A percentile compares a stretch with the other conserved stretches of the same genome.
Evolutionary conservation across 371 early-diverging fungal species (phyloP).

Genomic region (Mucor sp.): DNA sequence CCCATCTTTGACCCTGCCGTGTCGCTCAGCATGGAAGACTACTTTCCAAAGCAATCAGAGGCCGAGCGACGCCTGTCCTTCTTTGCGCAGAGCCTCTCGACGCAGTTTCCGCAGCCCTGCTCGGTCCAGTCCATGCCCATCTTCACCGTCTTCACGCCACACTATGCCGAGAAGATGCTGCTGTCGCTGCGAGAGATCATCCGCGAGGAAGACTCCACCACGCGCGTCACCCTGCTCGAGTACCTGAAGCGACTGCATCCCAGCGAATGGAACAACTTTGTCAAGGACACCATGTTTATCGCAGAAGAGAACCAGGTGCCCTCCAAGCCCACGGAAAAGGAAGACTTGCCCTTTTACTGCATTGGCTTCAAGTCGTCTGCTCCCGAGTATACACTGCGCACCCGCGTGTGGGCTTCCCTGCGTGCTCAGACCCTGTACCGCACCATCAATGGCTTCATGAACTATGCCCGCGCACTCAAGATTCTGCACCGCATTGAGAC

Average conservation of each 20-base stretch:
- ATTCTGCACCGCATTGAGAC: conserved; percentile 83
- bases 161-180: conserved; percentile 88
- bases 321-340: conserved; percentile 51
- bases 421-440: conserved; percentile 89
- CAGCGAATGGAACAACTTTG: conserved; percentile 91
- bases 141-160: conserved; percentile 90
- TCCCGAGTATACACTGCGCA: conserved; percentile 83
- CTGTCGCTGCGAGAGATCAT: conserved; percentile 84
- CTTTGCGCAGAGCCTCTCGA: conserved; percentile 88
- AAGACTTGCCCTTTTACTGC: conserved; percentile 83
- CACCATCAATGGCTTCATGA: conserved; percentile 91
- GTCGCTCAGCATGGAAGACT: conserved; percentile 60
- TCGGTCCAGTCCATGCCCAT: conserved; percentile 85
- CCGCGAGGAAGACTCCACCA: conserved; percentile 82
- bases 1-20: conserved; percentile 75
- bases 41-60: conserved; percentile 76
- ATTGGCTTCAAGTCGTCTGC: conserved; percentile 86
- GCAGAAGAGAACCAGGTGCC: conserved; percentile 61
- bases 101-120: conserved; percentile 77
- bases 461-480: conserved; percentile 84
- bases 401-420: conserved; percentile 89
- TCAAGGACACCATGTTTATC: conserved; percentile 84
- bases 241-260: conserved; percentile 84
- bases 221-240: conserved; percentile 82
- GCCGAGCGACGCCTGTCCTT: conserved; percentile 86